Base-by-base conservation (phyloP, 176 grass and related monocot genomes). In the Elymus sibiricus region DNA sequence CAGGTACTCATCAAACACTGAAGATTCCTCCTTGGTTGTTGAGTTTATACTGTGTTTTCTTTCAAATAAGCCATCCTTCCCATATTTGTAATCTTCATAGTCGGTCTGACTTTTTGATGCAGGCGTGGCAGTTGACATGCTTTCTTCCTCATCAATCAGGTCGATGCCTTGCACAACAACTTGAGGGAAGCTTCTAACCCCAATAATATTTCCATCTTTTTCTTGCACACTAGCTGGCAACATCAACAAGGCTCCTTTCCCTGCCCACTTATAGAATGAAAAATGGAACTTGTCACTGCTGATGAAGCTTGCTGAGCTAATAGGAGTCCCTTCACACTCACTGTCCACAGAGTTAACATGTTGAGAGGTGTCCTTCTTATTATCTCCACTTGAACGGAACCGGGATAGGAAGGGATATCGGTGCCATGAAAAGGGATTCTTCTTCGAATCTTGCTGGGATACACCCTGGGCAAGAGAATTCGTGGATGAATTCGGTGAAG, bases 191-290 rank as follows among this genome's bases (percentile, higher is more conserved):
- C 82, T 88, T 60, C 55, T 81, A 39, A 83, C 37, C 65, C 81
- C 88, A 70, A 77, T 84, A 70, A 86, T 37, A 62, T 86, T 81
- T 37, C 55, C 90, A 86, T 62, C 62, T 22, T 76, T 85, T 88
- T 91, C 92, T 29, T 92, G 70, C 49, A 35, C 65, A 24, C 53
- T 80, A 89, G 74, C 78, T 89, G 89, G 92, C 70, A 98, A 31
- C 46, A 86, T 81, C 29, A 99, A 88, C 25, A 88, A 86, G 51
- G 90, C 90, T 40, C 97, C 94, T 94, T 94, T 94, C 42, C 92
- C 85, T 5, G 85, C 92, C 97, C 97, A 99, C 68, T 86, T 96
- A 24, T 94, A 94, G 61, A 96, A 90, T 12, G 97, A 94, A 86
- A 99, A 99, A 87, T 99, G 94, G 62, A 96, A 96, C 32, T 92